These are phyloP conservation scores for Obelidium mucronatum DNA, from an alignment of 192 early-diverging fungal genomes.

Conservation along the genomic window DNA sequence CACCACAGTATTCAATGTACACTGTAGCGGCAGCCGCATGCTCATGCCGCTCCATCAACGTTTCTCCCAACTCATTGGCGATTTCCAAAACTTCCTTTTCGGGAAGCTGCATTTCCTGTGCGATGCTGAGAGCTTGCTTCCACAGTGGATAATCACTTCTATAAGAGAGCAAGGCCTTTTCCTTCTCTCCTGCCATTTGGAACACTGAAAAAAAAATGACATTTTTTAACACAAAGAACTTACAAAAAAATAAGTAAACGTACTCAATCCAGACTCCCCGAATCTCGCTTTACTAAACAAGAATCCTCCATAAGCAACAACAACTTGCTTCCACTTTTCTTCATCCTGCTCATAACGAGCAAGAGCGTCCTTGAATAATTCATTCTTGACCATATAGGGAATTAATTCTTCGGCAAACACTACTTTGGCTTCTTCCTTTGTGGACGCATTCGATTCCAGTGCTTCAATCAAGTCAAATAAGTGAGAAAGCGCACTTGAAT, in stretches of 20 bases:
- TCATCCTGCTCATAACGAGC: slow-evolving; percentile 54
- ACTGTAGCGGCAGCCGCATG: slow-evolving; percentile 74
- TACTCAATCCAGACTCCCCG: slow-evolving; percentile 65
- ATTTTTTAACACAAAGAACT: background rate
- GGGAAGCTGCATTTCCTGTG: slow-evolving; percentile 60
- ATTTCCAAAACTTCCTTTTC: slow-evolving; percentile 55
- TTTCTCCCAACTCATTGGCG: slow-evolving; percentile 57
- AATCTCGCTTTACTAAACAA: slow-evolving; percentile 61
- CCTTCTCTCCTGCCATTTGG: slow-evolving; percentile 64
- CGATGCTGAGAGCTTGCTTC: slow-evolving; percentile 73
- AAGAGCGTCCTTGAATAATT: slow-evolving; percentile 69
- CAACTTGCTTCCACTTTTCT: background rate
- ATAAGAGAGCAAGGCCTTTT: slow-evolving; percentile 63
- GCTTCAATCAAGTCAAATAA: slow-evolving; percentile 41
- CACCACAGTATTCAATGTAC: slow-evolving; percentile 74
- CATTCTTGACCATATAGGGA: slow-evolving; percentile 69
- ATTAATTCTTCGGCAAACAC: slow-evolving; percentile 32
- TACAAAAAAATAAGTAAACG: background rate
- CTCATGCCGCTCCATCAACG: slow-evolving; percentile 62
- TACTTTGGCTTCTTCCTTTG: slow-evolving; percentile 5
- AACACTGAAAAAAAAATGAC: slow-evolving; percentile 37
- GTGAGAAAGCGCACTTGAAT: slow-evolving; percentile 73
- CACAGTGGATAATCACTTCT: slow-evolving; percentile 56
- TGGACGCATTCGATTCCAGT: background rate
- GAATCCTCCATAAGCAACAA: slow-evolving; percentile 67